phyloP scores from a whole-genome alignment of 331 rosid species.

The Malus hybrid region DNA sequence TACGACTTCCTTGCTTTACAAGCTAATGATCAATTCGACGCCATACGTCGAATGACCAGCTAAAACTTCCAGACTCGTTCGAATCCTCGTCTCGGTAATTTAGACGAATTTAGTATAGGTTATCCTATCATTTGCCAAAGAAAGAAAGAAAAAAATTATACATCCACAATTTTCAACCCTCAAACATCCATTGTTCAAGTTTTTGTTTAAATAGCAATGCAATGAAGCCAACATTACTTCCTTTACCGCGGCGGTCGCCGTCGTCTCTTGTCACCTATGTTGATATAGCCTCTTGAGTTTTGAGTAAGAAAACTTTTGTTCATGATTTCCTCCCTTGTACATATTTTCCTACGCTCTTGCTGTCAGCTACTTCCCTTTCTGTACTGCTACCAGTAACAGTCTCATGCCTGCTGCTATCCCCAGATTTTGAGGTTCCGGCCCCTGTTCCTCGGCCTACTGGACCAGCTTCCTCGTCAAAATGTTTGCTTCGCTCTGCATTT shows the following conservation, averaged over 20 bases:
- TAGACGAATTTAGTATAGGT: no score
- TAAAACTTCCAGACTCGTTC: no score
- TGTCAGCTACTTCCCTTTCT: not conserved
- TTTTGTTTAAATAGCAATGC: not conserved
- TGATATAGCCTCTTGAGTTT: not conserved
- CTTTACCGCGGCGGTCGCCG: not conserved
- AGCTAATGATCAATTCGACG: no score
- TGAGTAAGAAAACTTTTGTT: not conserved
- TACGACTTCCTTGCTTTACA: not conserved
- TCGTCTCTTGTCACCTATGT: not conserved
- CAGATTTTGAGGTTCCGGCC: constrained; percentile 36
- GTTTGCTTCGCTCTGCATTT: constrained; percentile 28
- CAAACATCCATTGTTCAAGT: not conserved
- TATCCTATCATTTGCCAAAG: no score
- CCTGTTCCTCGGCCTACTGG: constrained; percentile 21
- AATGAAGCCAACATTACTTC: not conserved
- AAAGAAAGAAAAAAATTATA: not conserved
- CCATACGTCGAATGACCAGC: no score
- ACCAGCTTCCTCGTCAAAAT: constrained; percentile 40
- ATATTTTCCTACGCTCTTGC: constrained; percentile 15
- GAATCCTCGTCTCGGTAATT: no score
- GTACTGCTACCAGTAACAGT: not conserved
- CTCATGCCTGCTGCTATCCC: constrained; percentile 6
- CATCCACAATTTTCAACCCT: not conserved
- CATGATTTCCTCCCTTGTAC: not conserved